Conservation (phyloP, 257 asterid genomes). For the Ocimum tenuiflorum region DNA sequence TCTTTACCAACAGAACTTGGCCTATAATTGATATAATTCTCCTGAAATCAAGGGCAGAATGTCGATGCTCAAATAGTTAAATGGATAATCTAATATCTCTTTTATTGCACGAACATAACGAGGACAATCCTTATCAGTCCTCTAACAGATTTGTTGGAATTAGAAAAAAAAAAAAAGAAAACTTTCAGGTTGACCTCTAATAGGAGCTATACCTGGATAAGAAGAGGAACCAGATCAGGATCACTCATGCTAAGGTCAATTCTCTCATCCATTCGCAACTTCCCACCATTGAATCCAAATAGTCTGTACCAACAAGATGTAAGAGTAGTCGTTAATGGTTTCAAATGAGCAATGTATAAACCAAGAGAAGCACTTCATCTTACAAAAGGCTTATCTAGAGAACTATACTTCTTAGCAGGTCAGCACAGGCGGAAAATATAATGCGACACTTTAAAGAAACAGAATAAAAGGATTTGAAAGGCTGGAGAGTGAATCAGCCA, state of each 20-base stretch:
- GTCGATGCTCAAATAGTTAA: constrained; percentile 3
- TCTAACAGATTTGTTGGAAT: neutral
- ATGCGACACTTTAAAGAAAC: neutral
- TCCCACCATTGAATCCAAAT: constrained; percentile 72
- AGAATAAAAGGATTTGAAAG: neutral
- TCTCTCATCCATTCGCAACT: constrained; percentile 84
- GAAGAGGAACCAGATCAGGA: constrained; percentile 89
- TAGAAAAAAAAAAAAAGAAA: neutral
- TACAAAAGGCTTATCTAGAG: neutral
- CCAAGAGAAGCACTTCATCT: constrained; percentile 14
- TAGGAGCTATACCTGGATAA: constrained; percentile 64
- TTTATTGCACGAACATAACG: constrained; percentile 3
- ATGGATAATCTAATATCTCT: constrained; percentile 4
- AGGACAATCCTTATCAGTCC: constrained; percentile 9
- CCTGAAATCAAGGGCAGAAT: constrained; percentile 48
- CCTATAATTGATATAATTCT: constrained; percentile 80
- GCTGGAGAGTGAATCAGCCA: constrained; percentile 2
- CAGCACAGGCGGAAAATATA: neutral
- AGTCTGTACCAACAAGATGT: constrained; percentile 47
- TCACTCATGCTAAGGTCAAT: constrained; percentile 96
- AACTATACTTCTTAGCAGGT: neutral
- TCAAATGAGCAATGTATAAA: neutral
- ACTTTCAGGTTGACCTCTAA: constrained; percentile 12
- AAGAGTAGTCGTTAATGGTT: neutral
- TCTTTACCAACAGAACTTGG: constrained; percentile 74